A percentile compares a stretch with the other conserved stretches of the same genome.
Evolutionary conservation across 208 protist genomes (phyloP).

Genomic region (Acanthamoeba triangularis): DNA sequence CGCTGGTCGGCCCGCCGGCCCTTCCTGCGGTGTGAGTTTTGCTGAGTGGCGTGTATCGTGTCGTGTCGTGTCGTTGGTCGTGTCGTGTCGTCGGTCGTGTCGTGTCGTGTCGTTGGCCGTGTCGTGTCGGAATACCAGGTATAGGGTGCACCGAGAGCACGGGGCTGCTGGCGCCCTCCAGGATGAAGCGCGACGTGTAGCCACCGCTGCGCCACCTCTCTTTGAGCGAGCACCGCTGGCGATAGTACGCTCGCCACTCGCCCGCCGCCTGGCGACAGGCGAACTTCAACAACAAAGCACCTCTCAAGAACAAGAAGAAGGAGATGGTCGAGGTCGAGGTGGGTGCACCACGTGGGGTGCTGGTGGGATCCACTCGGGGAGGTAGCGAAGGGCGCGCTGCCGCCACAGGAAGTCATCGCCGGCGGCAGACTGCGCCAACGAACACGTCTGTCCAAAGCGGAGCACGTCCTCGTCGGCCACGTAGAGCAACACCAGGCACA

Average conservation of each 20-base stretch:
- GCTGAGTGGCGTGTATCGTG: too few relatives aligned
- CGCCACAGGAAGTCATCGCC: not conserved
- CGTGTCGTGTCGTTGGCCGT: not conserved
- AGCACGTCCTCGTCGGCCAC: not conserved
- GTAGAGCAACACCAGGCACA: not conserved
- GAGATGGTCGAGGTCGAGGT: not conserved
- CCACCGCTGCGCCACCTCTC: not conserved
- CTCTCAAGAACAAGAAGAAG: not conserved
- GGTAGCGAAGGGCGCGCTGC: not conserved
- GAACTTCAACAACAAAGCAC: too few relatives aligned
- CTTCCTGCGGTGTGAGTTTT: not conserved
- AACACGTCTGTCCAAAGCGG: not conserved
- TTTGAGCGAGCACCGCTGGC: not conserved
- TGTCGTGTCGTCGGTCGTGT: too few relatives aligned
- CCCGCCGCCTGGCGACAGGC: too few relatives aligned
- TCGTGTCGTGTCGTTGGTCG: not conserved
- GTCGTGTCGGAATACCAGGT: not conserved
- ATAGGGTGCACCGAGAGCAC: not conserved
- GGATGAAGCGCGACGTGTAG: not conserved
- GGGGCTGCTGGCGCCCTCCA: not conserved
- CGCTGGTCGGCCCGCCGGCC: not conserved
- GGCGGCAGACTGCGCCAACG: too few relatives aligned
- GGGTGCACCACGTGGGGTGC: not conserved
- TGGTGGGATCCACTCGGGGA: not conserved
- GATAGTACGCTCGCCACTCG: not conserved